Conservation (phyloP, 106 monocot genomes). For the Xerophyta viscosa region DNA sequence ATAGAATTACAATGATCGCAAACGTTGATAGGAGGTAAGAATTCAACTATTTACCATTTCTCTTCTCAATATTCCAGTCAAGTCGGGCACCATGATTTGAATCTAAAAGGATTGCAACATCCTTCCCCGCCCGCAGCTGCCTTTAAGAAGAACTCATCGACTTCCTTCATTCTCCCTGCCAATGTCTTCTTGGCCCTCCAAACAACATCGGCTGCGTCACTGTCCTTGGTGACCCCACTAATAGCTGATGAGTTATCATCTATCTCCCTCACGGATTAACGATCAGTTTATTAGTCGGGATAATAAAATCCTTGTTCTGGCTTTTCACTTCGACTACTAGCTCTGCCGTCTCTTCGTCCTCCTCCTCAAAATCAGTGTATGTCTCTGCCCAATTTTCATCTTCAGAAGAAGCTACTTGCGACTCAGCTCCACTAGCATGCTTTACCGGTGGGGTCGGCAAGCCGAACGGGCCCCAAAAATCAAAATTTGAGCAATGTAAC, state of each 20-base stretch:
- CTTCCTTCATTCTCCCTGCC: conserved; percentile 56
- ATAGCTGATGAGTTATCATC: conserved; percentile 54
- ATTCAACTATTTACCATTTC: conserved; percentile 31
- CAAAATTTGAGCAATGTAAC: conserved; percentile 24
- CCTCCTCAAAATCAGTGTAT: conserved; percentile 45
- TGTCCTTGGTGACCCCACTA: conserved; percentile 61
- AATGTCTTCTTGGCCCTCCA: conserved; percentile 70
- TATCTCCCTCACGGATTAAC: conserved; percentile 10
- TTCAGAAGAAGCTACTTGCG: conserved; percentile 9
- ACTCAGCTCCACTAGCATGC: conserved; percentile 5
- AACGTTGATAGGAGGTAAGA: too few species aligned
- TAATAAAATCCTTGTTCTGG: not conserved
- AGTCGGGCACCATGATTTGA: conserved; percentile 16
- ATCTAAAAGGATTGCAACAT: conserved; percentile 50
- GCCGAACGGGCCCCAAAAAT: conserved; percentile 48
- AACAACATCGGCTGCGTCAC: conserved; percentile 31
- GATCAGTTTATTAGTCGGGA: conserved; percentile 2
- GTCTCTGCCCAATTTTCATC: conserved; percentile 66
- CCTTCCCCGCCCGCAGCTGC: conserved; percentile 72
- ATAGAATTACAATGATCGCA: too few species aligned
- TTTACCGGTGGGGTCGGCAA: conserved; percentile 11
- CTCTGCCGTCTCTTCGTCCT: conserved; percentile 16
- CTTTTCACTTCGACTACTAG: conserved; percentile 2
- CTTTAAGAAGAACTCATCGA: conserved; percentile 93
- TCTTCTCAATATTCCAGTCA: conserved; percentile 21